Evolutionary conservation across 805 yeast genomes (phyloP).

Genomic region (Candida maesae): DNA sequence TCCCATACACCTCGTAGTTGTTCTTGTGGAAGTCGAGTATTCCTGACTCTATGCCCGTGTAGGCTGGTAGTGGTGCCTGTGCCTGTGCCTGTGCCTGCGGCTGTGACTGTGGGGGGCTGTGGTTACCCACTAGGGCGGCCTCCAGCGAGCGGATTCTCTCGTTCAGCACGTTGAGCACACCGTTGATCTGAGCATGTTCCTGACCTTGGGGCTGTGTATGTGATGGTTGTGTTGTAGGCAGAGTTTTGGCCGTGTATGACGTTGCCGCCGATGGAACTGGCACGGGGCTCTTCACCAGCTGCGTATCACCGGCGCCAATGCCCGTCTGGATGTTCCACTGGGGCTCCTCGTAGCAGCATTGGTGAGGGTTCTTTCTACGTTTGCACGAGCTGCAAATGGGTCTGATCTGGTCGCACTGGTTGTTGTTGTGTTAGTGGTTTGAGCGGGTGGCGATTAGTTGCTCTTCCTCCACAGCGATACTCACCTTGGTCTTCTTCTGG

Average conservation of each 20-base stretch:
- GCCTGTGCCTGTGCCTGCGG: too few relatives aligned
- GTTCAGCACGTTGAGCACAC: conserved; percentile 9
- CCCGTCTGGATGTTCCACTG: conserved; percentile 19
- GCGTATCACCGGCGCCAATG: neutral
- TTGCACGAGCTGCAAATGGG: conserved; percentile 24
- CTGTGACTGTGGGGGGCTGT: too few relatives aligned
- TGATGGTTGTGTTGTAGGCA: too few relatives aligned
- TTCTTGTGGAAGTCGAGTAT: conserved; percentile 9
- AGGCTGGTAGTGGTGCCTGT: too few relatives aligned
- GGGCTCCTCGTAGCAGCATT: conserved; percentile 23
- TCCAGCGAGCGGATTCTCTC: conserved; percentile 19
- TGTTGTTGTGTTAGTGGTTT: conserved; percentile 4
- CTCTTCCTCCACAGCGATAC: too few relatives aligned
- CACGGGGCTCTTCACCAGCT: neutral
- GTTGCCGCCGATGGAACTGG: neutral
- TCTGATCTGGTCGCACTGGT: conserved; percentile 24
- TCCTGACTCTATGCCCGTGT: neutral
- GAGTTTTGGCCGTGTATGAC: neutral
- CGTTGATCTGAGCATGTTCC: conserved; percentile 2
- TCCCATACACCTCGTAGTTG: conserved; percentile 7
- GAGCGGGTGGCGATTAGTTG: too few relatives aligned
- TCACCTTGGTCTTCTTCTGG: conserved; percentile 24
- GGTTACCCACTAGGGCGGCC: conserved; percentile 5
- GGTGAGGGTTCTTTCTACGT: conserved; percentile 13
- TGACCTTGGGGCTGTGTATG: too few relatives aligned